Evolutionary conservation across 495 filamentous ascomycete genomes (phyloP).

Genomic region (Niebla homalea): DNA sequence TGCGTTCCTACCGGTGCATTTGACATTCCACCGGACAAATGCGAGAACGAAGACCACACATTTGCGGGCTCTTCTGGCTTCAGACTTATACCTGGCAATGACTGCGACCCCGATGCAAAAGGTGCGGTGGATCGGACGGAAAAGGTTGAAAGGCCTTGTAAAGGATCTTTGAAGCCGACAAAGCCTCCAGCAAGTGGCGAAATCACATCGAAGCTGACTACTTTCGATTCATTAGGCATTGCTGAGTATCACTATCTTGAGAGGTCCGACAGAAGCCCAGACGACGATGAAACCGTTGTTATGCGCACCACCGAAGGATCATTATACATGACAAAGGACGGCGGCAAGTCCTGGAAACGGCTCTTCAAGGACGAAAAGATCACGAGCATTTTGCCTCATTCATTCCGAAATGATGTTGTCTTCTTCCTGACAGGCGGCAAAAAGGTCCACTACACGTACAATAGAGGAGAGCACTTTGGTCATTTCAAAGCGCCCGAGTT

Average conservation of each 20-base stretch:
- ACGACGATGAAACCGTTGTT: slow-evolving; percentile 71
- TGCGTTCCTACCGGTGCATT: slow-evolving; percentile 49
- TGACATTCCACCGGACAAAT: slow-evolving; percentile 43
- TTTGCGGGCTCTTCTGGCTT: slow-evolving; percentile 82
- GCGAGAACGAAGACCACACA: slow-evolving; percentile 50
- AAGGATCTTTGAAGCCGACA: slow-evolving; percentile 20
- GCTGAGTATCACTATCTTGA: slow-evolving; percentile 71
- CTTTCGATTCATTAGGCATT: slow-evolving; percentile 45
- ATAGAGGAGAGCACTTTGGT: slow-evolving; percentile 56
- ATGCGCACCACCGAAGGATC: slow-evolving; percentile 53
- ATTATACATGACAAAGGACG: slow-evolving; percentile 62
- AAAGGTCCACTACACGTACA: slow-evolving; percentile 61
- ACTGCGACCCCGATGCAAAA: slow-evolving; percentile 46
- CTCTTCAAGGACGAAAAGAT: slow-evolving; percentile 51
- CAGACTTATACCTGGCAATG: slow-evolving; percentile 82
- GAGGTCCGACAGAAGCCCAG: slow-evolving; percentile 48
- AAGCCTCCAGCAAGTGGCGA: slow-evolving; percentile 45
- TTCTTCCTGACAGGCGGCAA: slow-evolving; percentile 65
- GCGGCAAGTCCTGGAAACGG: slow-evolving; percentile 72
- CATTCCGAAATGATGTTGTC: slow-evolving; percentile 64
- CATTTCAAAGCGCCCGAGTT: slow-evolving; percentile 46
- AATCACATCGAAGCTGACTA: slow-evolving; percentile 38
- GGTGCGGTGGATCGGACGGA: slow-evolving; percentile 33
- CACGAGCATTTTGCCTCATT: slow-evolving; percentile 55
- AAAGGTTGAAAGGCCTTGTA: slow-evolving; percentile 36